Base-by-base conservation (phyloP, 177 flowering plant genomes). In the Vitis hybrid region DNA sequence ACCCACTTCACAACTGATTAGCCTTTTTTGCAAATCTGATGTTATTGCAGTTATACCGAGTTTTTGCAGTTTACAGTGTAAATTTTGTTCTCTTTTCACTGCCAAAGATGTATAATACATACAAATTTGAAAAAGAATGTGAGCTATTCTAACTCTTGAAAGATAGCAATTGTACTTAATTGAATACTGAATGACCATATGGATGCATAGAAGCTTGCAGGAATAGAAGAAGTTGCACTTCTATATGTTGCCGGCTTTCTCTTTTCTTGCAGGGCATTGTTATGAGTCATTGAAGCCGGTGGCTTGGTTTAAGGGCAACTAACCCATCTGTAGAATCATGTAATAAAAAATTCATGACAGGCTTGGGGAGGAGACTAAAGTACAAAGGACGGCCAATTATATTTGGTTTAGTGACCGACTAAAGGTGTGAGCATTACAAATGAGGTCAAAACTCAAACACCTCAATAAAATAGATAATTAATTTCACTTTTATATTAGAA, bases 1-100 rank as follows among this genome's bases (percentile, higher is more conserved):
- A 80, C 71, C 85, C 85, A 5, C 81, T 85, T 20, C 85, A 85
- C 71, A 82, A 85, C 48, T 80, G 76, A 81, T 73, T 55, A 51
- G 65, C 51, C 55, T 62, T 48, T 60, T 39, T 39, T 62, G 16
- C 20, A 6, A 58, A 4, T 63, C 39, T 75, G 49, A 60, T 76
- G 53, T 49, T 48, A 26, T 12, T 62, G 20, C 20, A 51, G 60
- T 62, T 56, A 39, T 22, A 68, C 49, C 67, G 52, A 60, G 10
- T 53, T 65, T 65, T 64, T 53, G 66, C 69, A 64, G 59, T 51
- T 14, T 66, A 15, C 52, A 50, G 67, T 65, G 49, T 60, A 49
- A 49, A 18, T 65, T 50, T 14, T 26, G 10, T 63, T 50, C 57
- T 48, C 33, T 55, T 62, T 18, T 55, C 19, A 11, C 49, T 45